phyloP scores from a whole-genome alignment of 371 early-diverging fungal species.

The Rhizopus microsporus region DNA sequence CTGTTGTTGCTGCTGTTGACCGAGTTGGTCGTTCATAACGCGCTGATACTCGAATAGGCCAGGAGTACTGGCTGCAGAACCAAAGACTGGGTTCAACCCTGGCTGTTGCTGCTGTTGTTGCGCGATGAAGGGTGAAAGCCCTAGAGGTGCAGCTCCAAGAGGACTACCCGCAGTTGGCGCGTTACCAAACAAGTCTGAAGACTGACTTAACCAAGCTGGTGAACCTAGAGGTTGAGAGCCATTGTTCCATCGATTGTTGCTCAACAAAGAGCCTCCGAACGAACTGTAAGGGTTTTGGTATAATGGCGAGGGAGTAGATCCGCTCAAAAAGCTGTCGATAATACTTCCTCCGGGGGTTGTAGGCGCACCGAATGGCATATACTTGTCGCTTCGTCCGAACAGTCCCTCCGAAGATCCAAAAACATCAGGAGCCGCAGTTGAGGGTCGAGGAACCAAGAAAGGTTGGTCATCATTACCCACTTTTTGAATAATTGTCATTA shows the following conservation, averaged over 20 bases:
- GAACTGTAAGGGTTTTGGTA: conserved; percentile 25
- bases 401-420: conserved; percentile 17
- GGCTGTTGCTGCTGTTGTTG: conserved; percentile 33
- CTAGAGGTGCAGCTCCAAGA: conserved; percentile 12
- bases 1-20: conserved; percentile 58
- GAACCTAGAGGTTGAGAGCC: conserved; percentile 14
- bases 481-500: conserved; percentile 61
- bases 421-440: conserved; percentile 13
- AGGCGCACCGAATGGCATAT: conserved; percentile 36
- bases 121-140: conserved; percentile 23
- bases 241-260: conserved; percentile 21
- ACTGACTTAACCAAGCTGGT: conserved; percentile 37
- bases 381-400: conserved; percentile 33
- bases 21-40: conserved; percentile 37
- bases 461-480: conserved; percentile 67
- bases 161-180: conserved; percentile 1
- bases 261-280: conserved; percentile 16
- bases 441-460: conserved; percentile 52
- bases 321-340: conserved; percentile 16
- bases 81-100: conserved; percentile 35
- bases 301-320: conserved; percentile 5
- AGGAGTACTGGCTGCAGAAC: conserved; percentile 21
- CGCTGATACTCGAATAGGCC: conserved; percentile 45
- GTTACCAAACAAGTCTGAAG: conserved; percentile 36
- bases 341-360: conserved; percentile 22